Evolutionary conservation across 2,329 filamentous ascomycete species (phyloP).

Genomic region (Diaporthe helianthi): DNA sequence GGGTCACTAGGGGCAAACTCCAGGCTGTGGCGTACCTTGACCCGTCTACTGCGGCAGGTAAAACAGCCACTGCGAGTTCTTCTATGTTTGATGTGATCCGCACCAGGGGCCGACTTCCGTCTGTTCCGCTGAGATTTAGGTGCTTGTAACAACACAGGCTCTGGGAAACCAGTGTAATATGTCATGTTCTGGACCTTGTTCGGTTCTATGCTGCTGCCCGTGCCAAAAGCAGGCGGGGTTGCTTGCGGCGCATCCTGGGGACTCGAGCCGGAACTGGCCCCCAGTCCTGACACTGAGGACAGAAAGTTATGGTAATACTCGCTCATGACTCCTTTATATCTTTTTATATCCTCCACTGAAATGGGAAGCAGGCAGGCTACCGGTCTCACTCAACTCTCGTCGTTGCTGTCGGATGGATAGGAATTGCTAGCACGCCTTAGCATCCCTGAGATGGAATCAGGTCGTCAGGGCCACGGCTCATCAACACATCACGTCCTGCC

Average conservation of each 20-base stretch:
- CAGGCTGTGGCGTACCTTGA: constrained; percentile 64
- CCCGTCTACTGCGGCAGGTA: constrained; percentile 86
- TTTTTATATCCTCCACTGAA: not conserved
- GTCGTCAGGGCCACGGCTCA: not conserved
- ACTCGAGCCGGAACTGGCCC: constrained; percentile 34
- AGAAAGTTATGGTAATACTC: constrained; percentile 65
- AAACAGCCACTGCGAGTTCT: constrained; percentile 93
- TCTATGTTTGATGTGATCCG: constrained; percentile 87
- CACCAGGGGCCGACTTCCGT: constrained; percentile 57
- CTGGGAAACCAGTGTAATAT: constrained; percentile 58
- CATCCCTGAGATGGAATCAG: constrained; percentile 12
- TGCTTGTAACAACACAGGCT: constrained; percentile 55
- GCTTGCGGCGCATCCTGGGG: constrained; percentile 49
- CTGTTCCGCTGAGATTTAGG: constrained; percentile 57
- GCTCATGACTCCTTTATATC: constrained; percentile 51
- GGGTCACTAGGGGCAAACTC: not conserved
- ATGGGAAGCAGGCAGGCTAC: not conserved
- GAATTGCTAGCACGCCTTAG: not conserved
- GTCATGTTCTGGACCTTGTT: constrained; percentile 55
- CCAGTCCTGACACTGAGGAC: constrained; percentile 57
- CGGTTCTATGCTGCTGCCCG: constrained; percentile 46
- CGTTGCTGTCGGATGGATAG: not conserved
- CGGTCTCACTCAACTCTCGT: not conserved
- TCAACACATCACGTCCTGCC: not conserved
- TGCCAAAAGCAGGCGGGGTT: constrained; percentile 42